Conservation (phyloP, 306 rosid species). For the Rubus idaeus region DNA sequence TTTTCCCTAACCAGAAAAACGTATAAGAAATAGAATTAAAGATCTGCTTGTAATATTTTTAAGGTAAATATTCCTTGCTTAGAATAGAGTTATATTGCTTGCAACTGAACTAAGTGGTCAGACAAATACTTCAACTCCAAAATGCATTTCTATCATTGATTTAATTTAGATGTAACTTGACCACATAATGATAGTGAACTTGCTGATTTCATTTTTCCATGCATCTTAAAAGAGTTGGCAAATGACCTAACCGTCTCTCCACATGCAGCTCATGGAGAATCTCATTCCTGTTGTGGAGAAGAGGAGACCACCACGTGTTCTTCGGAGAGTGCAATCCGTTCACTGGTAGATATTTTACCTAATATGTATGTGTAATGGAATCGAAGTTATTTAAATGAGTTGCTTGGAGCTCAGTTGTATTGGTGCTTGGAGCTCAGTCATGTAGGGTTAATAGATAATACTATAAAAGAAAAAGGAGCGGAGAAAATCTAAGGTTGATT, state of each 20-base stretch:
- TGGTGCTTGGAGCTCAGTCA: neutral
- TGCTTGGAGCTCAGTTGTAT: neutral
- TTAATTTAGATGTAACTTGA: neutral
- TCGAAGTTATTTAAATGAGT: neutral
- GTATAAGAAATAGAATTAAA: too few species aligned
- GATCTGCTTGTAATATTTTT: neutral
- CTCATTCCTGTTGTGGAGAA: constrained; percentile 55
- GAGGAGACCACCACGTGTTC: constrained; percentile 34
- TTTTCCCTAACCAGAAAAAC: neutral
- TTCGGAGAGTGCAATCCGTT: constrained; percentile 50
- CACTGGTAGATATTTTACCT: constrained; percentile 30
- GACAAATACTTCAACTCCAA: neutral
- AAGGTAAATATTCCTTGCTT: neutral
- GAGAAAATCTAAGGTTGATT: neutral
- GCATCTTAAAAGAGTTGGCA: neutral
- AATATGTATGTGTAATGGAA: constrained; percentile 19
- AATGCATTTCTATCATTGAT: neutral
- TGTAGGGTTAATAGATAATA: constrained; percentile 3
- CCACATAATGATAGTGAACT: neutral
- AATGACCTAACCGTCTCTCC: constrained; percentile 2
- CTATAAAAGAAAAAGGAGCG: neutral
- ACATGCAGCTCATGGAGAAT: constrained; percentile 55
- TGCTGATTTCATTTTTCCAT: neutral
- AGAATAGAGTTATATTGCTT: neutral
- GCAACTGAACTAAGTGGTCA: neutral